Conservation (phyloP, 208 protist genomes). For the Crithidia fasciculata region DNA sequence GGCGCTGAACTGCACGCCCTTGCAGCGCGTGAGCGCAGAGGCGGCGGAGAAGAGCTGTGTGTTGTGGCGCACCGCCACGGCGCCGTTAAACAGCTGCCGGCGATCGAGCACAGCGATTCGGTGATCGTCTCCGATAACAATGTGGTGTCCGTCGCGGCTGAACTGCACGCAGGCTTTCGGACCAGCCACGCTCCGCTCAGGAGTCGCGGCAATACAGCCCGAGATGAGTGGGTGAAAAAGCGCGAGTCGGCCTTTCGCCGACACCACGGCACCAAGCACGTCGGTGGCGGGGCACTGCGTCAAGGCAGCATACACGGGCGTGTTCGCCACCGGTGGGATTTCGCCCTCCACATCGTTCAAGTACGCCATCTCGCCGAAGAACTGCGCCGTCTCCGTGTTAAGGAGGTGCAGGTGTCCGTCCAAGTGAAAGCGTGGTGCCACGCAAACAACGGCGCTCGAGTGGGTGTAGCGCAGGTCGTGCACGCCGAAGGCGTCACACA, state of each 20-base stretch:
- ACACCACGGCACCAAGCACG: constrained; percentile 64
- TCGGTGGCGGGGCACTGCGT: constrained; percentile 71
- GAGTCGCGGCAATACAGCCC: constrained; percentile 70
- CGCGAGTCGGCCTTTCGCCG: constrained; percentile 49
- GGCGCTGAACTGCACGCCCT: constrained; percentile 51
- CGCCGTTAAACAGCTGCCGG: constrained; percentile 45
- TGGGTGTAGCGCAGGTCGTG: constrained; percentile 76
- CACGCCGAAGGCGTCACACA: constrained; percentile 65
- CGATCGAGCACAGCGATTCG: constrained; percentile 68
- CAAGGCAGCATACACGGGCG: constrained; percentile 71
- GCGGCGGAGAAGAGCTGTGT: constrained; percentile 48
- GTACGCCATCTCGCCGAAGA: constrained; percentile 73
- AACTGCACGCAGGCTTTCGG: constrained; percentile 50
- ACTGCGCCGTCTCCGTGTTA: constrained; percentile 68
- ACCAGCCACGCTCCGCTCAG: constrained; percentile 49
- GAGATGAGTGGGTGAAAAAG: constrained; percentile 85
- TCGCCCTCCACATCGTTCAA: constrained; percentile 56
- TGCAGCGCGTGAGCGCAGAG: constrained; percentile 48
- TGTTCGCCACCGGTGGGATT: constrained; percentile 44
- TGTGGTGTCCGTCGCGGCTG: constrained; percentile 53
- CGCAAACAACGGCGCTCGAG: constrained; percentile 60
- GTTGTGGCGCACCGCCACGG: constrained; percentile 44
- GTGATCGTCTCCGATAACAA: constrained; percentile 71
- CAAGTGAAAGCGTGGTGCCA: constrained; percentile 65
- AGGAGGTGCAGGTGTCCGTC: constrained; percentile 87